Percentiles rank a stretch among this genome's conserved stretches.
phyloP scores from a whole-genome alignment of 2,329 filamentous ascomycete species.

The Akanthomyces muscarius region DNA sequence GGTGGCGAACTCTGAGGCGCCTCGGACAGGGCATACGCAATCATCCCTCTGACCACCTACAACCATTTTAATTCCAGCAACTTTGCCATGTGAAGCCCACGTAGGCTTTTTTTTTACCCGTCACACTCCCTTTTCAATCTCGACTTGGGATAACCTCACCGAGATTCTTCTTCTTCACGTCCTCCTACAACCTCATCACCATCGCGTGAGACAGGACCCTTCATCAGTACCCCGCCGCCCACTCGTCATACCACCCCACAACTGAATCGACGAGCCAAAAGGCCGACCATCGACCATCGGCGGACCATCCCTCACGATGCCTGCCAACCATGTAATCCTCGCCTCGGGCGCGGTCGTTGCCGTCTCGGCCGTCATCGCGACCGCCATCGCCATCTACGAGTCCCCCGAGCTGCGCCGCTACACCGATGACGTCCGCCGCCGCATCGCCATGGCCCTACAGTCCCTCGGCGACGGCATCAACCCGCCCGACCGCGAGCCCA shows the following conservation, averaged over 20 bases:
- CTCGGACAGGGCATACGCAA: slow-evolving; percentile 19
- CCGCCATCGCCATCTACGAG: slow-evolving; percentile 60
- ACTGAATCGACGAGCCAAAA: background rate
- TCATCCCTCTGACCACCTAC: slow-evolving; percentile 7
- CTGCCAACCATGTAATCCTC: slow-evolving; percentile 52
- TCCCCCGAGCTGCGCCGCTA: slow-evolving; percentile 60
- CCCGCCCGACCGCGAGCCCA: slow-evolving; percentile 46
- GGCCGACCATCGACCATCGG: background rate
- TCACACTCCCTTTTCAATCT: background rate
- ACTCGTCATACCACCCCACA: background rate
- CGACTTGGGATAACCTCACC: background rate
- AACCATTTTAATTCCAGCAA: background rate
- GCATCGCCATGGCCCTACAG: slow-evolving; percentile 57
- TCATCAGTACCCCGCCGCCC: slow-evolving; percentile 3
- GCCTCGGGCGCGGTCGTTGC: slow-evolving; percentile 56
- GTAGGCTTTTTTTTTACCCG: background rate
- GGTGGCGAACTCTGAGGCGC: slow-evolving; percentile 10
- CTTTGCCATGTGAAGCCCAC: slow-evolving; percentile 12
- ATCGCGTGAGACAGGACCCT: background rate
- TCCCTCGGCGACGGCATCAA: slow-evolving; percentile 55
- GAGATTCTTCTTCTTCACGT: background rate
- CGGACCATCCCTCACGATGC: slow-evolving; percentile 38
- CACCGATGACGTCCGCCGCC: slow-evolving; percentile 57
- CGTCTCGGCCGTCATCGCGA: slow-evolving; percentile 53
- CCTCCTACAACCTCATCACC: background rate